Percentiles rank a stretch among this genome's conserved stretches.
Evolutionary conservation across 768 basidiomycete genomes (phyloP).

Genomic region (Phallus indusiatus): DNA sequence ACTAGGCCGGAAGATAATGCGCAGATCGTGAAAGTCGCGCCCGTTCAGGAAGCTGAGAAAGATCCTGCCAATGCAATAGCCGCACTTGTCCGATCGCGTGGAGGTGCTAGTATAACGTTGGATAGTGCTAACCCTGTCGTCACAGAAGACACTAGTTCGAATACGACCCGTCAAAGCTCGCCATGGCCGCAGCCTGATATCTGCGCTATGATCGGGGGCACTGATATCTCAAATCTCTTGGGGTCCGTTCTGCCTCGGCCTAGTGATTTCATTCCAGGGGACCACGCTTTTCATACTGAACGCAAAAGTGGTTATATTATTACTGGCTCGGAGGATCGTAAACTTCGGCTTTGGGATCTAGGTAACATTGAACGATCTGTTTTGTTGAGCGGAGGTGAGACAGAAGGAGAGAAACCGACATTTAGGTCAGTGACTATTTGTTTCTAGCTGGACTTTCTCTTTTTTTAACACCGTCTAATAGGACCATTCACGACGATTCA

Average conservation of each 20-base stretch:
- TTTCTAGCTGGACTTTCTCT: slow-evolving; percentile 1
- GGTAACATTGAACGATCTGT: slow-evolving; percentile 60
- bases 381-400: slow-evolving; percentile 70
- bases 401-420: slow-evolving; percentile 62
- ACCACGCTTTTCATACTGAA: slow-evolving; percentile 15
- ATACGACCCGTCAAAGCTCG: slow-evolving; percentile 23
- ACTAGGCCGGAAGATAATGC: slow-evolving; percentile 46
- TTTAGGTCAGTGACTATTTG: slow-evolving; percentile 50
- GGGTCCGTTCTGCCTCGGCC: slow-evolving; percentile 36
- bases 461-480: slow-evolving; percentile 11
- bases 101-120: slow-evolving; percentile 15
- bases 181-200: slow-evolving; percentile 53
- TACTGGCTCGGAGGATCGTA: slow-evolving; percentile 85
- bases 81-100: slow-evolving; percentile 62
- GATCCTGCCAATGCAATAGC: slow-evolving; percentile 70
- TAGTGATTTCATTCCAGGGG: slow-evolving; percentile 32
- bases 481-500: slow-evolving; percentile 24
- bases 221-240: slow-evolving; percentile 69
- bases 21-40: slow-evolving; percentile 29
- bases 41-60: slow-evolving; percentile 46
- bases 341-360: slow-evolving; percentile 84
- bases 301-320: slow-evolving; percentile 64
- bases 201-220: slow-evolving; percentile 58
- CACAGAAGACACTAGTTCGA: slow-evolving; percentile 26
- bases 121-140: slow-evolving; percentile 20